Evolutionary conservation across 306 rosid genomes (phyloP).

Genomic region (Macrotyloma uniflorum): DNA sequence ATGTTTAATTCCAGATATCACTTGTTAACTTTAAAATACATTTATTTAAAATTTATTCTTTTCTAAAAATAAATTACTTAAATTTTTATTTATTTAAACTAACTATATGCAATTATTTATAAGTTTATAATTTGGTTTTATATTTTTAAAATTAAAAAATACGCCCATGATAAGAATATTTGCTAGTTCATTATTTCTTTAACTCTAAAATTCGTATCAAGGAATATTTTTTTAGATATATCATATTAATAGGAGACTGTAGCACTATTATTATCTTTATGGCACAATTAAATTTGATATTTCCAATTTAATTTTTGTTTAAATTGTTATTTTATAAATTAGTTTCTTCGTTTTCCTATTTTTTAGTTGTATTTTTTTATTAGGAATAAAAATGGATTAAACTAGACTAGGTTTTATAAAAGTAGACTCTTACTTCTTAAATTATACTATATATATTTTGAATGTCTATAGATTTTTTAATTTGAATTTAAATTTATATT

Average conservation of each 20-base stretch:
- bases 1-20: too few species aligned
- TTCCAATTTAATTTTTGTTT: neutral
- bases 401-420: neutral
- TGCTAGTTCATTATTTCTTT: neutral
- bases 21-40: too few species aligned
- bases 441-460: too few species aligned
- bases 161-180: neutral
- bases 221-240: too few species aligned
- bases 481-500: too few species aligned
- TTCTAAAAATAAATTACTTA: neutral
- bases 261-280: neutral
- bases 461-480: too few species aligned
- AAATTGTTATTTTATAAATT: neutral
- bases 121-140: neutral
- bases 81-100: neutral
- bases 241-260: too few species aligned
- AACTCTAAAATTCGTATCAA: neutral
- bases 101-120: neutral
- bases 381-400: neutral
- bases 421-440: neutral
- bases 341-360: neutral
- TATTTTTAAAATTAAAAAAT: neutral
- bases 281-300: neutral
- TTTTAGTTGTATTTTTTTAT: neutral
- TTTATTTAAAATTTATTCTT: neutral